Evolutionary conservation across 2,329 filamentous ascomycete genomes (phyloP), one percentile per base, ranked within the genome.

Genomic region (Ploettnerulaceae sp.): DNA sequence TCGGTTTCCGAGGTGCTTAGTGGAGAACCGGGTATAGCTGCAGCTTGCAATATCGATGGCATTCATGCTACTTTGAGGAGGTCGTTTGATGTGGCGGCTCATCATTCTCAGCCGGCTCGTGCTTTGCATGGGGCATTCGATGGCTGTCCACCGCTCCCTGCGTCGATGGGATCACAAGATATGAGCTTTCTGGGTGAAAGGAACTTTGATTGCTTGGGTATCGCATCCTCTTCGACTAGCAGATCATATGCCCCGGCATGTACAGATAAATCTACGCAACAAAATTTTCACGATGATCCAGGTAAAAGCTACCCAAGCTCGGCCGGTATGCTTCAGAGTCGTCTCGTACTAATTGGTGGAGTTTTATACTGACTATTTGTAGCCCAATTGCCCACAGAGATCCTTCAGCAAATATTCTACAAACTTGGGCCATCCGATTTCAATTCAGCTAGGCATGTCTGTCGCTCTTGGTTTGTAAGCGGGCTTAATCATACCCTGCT

Each of bases 371-470:
- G 12, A 7, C 7, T 28, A 7, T 7, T 7, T 42, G 20, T 8
- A 44, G 41, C 51, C 12, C 25, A 42, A n/a, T 36, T 64, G 18
- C 59, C 53, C 14, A 67, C 61, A 9, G 69, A 72, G 49, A 66
- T 69, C 5, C 36, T 70, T 1, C 62, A 67, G 14, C 56, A 66
- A 5, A 62, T 71, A 8, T 68, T 66, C 48, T 34, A 29, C 9
- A 49, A 60, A 6, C 61, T 71, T 4, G 35, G 51, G 3, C 68
- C 67, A 0, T 35, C 46, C 7, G 68, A 71, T 54, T 84, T 82
- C 60, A 75, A 85, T 56, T 69, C 76, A 44, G 78, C 79, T 12
- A 71, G 81, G 14, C 74, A 77, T 51, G 73, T 73, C 14, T 85
- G 79, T 57, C 72, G 73, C 35, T 63, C 65, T 26, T 85, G 78